A percentile compares a stretch with the other conserved stretches of the same genome.
phyloP scores from a whole-genome alignment of 306 rosid genomes.

The Quercus bicolor region DNA sequence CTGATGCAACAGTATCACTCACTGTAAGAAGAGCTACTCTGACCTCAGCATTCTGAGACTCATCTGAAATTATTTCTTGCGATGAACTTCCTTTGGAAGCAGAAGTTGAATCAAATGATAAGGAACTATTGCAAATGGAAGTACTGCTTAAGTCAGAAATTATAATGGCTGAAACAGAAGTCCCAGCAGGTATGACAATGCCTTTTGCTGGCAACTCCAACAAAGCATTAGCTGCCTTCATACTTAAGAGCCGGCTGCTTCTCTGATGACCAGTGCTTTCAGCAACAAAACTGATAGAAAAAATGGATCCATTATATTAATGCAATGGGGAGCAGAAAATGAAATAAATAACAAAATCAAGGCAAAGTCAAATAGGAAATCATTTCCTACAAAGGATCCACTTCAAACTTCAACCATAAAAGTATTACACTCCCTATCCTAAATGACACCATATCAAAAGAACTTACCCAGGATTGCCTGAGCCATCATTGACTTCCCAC shows the following conservation, averaged over 20 bases:
- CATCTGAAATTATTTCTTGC: constrained; percentile 28
- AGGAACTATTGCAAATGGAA: constrained; percentile 20
- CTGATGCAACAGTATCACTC: constrained; percentile 86
- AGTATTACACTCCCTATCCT: not conserved
- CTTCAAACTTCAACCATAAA: not conserved
- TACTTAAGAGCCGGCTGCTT: constrained; percentile 81
- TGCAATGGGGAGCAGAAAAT: not conserved
- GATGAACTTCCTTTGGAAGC: constrained; percentile 26
- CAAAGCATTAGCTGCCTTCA: constrained; percentile 91
- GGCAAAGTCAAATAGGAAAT: not conserved
- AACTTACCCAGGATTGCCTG: constrained; percentile 86
- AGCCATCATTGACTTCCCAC: constrained; percentile 84
- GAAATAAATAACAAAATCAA: not conserved
- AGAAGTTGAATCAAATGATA: constrained; percentile 24
- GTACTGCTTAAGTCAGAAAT: constrained; percentile 52
- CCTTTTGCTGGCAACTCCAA: constrained; percentile 79
- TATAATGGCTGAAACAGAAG: constrained; percentile 58
- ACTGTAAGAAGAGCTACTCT: constrained; percentile 87
- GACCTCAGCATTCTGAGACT: constrained; percentile 34
- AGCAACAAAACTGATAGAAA: constrained; percentile 68
- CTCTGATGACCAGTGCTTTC: constrained; percentile 87
- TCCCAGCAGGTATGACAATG: constrained; percentile 55
- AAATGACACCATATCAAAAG: constrained; percentile 8
- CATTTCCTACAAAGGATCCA: not conserved
- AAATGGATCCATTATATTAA: not conserved